Conservation (phyloP, 306 rosid genomes). For the Lathyrus tuberosus region DNA sequence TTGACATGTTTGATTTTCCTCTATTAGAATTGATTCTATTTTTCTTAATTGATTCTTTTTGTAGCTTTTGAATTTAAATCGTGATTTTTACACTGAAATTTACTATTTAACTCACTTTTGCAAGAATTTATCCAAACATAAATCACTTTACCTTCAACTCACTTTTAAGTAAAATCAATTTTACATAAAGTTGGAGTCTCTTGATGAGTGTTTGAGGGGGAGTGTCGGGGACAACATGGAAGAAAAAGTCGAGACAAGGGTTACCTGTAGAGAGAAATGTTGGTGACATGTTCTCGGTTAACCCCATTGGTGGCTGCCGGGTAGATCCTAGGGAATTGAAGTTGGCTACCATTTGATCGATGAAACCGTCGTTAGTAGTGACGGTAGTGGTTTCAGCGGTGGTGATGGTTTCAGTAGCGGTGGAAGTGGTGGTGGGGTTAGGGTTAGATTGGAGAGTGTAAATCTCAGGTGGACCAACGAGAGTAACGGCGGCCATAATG, state of each 20-base stretch:
- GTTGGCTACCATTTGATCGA: conserved; percentile 43
- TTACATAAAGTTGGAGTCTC: conserved; percentile 36
- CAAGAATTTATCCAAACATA: too few relatives aligned
- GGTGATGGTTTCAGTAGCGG: not conserved
- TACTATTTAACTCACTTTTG: too few relatives aligned
- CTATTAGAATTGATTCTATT: too few relatives aligned
- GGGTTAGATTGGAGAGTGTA: not conserved
- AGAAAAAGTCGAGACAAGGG: conserved; percentile 71
- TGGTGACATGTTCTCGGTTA: conserved; percentile 51
- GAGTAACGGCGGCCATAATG: not conserved
- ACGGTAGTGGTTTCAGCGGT: not conserved
- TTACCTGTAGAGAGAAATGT: conserved; percentile 59
- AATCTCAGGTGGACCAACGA: conserved; percentile 11
- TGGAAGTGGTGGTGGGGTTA: not conserved
- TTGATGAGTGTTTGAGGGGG: conserved; percentile 30
- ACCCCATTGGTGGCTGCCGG: conserved; percentile 1
- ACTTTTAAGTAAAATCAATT: too few relatives aligned
- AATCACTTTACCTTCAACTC: too few relatives aligned
- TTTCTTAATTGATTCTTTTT: too few relatives aligned
- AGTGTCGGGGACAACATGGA: conserved; percentile 62
- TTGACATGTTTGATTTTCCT: too few relatives aligned
- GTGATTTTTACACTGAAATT: too few relatives aligned
- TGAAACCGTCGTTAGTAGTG: conserved; percentile 39
- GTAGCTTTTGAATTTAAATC: too few relatives aligned
- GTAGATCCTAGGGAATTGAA: conserved; percentile 36